These are phyloP conservation scores for Lolium perenne DNA, from an alignment of 176 grass and related monocot species.

Conservation along the genomic window DNA sequence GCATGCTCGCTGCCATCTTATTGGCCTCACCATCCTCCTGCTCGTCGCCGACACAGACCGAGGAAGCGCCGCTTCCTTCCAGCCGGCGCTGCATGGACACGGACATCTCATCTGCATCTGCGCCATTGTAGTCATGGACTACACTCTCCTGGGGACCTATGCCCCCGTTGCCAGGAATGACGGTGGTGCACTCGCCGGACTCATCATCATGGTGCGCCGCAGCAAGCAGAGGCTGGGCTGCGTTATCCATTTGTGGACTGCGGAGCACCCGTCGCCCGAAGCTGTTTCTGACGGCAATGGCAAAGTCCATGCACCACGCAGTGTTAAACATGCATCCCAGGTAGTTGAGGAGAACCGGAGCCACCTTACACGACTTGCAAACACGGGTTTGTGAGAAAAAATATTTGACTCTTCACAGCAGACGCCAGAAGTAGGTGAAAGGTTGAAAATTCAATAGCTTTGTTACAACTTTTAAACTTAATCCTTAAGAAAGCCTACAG, in stretches of 20 bases:
- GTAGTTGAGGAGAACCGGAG: neutral
- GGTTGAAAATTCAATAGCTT: constrained; percentile 12
- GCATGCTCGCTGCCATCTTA: constrained; percentile 45
- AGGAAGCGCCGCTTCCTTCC: neutral
- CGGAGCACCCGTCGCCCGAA: neutral
- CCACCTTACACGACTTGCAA: neutral
- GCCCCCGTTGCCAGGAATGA: neutral
- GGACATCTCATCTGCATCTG: neutral
- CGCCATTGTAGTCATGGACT: too few relatives aligned
- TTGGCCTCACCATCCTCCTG: constrained; percentile 3
- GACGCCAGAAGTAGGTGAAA: neutral
- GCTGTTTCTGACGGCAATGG: neutral
- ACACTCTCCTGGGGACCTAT: too few relatives aligned
- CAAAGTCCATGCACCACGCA: neutral
- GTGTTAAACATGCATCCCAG: neutral
- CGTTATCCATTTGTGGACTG: constrained; percentile 4
- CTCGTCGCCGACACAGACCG: neutral
- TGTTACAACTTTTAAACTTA: neutral
- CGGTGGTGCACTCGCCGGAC: neutral
- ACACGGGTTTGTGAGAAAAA: neutral
- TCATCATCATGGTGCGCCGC: neutral
- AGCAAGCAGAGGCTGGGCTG: neutral
- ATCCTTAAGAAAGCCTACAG: constrained; percentile 7
- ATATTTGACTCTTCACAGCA: neutral
- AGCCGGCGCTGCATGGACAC: neutral